These are phyloP conservation scores for Rubus idaeus DNA, from an alignment of 306 rosid species.

Conservation along the genomic window DNA sequence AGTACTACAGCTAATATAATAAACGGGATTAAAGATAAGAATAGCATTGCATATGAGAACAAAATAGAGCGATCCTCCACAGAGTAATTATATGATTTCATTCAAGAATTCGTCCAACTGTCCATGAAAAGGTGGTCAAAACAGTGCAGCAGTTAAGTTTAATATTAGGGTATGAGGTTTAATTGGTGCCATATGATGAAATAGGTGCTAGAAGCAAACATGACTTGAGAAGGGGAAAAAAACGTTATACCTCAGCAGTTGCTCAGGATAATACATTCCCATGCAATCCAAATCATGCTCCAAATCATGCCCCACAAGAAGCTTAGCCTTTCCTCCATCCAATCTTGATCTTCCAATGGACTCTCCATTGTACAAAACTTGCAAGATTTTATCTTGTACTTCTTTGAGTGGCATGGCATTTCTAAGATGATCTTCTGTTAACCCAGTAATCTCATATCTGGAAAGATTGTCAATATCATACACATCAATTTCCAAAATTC, in stretches of 20 bases:
- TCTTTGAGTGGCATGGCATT: constrained; percentile 64
- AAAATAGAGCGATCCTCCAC: not conserved
- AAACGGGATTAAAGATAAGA: not conserved
- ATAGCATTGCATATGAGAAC: not conserved
- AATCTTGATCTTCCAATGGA: constrained; percentile 47
- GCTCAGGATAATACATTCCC: constrained; percentile 61
- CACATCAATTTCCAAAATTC: not conserved
- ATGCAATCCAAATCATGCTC: constrained; percentile 76
- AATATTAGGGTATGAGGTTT: not conserved
- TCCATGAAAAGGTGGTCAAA: not conserved
- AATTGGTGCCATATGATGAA: constrained; percentile 3
- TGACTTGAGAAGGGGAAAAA: not conserved
- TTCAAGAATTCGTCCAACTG: not conserved
- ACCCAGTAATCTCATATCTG: constrained; percentile 73
- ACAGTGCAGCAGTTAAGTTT: not conserved
- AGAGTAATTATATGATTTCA: not conserved
- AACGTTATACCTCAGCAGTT: constrained; percentile 60
- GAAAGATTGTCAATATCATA: constrained; percentile 27
- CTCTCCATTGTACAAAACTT: constrained; percentile 69
- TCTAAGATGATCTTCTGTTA: constrained; percentile 69
- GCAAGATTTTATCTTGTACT: constrained; percentile 59
- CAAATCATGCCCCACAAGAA: constrained; percentile 84
- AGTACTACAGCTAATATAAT: not conserved
- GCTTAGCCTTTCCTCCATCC: constrained; percentile 70
- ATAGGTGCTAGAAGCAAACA: not conserved